Conservation (phyloP, 2,329 filamentous ascomycete species). For the Ophiocordyceps robertsii region DNA sequence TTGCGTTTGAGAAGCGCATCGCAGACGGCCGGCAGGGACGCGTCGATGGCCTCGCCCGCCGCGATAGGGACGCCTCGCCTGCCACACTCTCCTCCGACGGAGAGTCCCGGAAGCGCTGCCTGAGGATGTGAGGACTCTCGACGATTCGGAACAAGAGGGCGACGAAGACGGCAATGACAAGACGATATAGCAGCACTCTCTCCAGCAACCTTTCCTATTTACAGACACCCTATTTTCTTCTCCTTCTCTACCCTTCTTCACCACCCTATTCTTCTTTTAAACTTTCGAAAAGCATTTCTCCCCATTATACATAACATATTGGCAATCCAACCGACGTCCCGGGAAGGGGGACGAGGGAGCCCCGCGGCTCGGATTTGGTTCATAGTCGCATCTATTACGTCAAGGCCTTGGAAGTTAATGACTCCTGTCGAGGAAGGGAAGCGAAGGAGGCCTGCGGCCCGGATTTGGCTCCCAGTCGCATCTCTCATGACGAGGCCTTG, state of each 20-base stretch:
- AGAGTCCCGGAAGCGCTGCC: conserved; percentile 6
- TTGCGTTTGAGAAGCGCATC: conserved; percentile 10
- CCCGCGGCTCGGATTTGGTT: neutral
- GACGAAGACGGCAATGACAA: too few relatives aligned
- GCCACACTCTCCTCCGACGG: conserved; percentile 24
- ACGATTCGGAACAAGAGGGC: too few relatives aligned
- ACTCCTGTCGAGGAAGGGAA: too few relatives aligned
- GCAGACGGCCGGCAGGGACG: conserved; percentile 11
- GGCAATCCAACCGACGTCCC: too few relatives aligned
- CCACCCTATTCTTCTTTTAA: too few relatives aligned
- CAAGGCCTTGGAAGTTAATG: neutral
- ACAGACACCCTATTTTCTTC: too few relatives aligned
- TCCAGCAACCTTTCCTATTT: too few relatives aligned
- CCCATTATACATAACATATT: too few relatives aligned
- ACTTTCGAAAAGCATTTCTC: too few relatives aligned
- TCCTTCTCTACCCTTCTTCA: too few relatives aligned
- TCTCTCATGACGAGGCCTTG: neutral
- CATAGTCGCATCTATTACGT: neutral
- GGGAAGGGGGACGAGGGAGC: neutral
- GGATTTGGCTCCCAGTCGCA: neutral
- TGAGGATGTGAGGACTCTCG: conserved; percentile 1
- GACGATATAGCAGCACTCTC: too few relatives aligned
- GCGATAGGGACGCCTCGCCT: conserved; percentile 32
- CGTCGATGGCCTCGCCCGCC: conserved; percentile 26
- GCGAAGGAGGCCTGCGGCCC: neutral